These are phyloP conservation scores for Diplodia seriata DNA, from an alignment of 2,329 filamentous ascomycete species.

Conservation along the genomic window DNA sequence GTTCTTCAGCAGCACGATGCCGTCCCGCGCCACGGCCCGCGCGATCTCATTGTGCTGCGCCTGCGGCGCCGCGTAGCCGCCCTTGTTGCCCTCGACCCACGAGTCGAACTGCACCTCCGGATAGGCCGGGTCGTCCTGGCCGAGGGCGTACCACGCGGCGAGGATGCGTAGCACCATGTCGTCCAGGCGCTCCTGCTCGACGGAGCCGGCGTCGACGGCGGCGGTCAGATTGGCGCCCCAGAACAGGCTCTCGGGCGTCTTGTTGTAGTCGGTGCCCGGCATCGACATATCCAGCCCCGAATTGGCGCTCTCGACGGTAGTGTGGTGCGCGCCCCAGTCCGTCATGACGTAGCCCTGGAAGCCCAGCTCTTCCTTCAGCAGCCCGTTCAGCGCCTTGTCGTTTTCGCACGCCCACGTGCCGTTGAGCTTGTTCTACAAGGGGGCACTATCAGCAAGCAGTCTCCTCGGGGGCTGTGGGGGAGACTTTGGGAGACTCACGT, in stretches of 20 bases:
- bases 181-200: slow-evolving; percentile 85
- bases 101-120: slow-evolving; percentile 55
- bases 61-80: slow-evolving; percentile 44
- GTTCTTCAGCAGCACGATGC: slow-evolving; percentile 67
- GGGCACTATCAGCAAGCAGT: no score
- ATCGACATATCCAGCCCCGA: slow-evolving; percentile 59
- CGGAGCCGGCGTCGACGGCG: slow-evolving; percentile 82
- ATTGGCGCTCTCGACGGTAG: slow-evolving; percentile 52
- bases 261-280: slow-evolving; percentile 50
- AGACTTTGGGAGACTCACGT: slow-evolving; percentile 28
- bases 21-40: slow-evolving; percentile 54
- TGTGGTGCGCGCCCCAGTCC: slow-evolving; percentile 53
- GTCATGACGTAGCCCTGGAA: slow-evolving; percentile 53
- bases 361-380: slow-evolving; percentile 60
- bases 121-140: slow-evolving; percentile 53
- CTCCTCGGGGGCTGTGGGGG: no score
- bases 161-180: slow-evolving; percentile 72
- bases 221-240: slow-evolving; percentile 79
- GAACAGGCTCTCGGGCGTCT: slow-evolving; percentile 64
- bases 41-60: slow-evolving; percentile 52
- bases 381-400: slow-evolving; percentile 55
- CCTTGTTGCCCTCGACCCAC: slow-evolving; percentile 14
- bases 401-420: slow-evolving; percentile 61
- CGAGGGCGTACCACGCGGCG: slow-evolving; percentile 58
- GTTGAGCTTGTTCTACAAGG: slow-evolving; percentile 52